These are phyloP conservation scores for Lichtheimia ramosa DNA, from an alignment of 371 early-diverging fungal genomes.

Conservation along the genomic window DNA sequence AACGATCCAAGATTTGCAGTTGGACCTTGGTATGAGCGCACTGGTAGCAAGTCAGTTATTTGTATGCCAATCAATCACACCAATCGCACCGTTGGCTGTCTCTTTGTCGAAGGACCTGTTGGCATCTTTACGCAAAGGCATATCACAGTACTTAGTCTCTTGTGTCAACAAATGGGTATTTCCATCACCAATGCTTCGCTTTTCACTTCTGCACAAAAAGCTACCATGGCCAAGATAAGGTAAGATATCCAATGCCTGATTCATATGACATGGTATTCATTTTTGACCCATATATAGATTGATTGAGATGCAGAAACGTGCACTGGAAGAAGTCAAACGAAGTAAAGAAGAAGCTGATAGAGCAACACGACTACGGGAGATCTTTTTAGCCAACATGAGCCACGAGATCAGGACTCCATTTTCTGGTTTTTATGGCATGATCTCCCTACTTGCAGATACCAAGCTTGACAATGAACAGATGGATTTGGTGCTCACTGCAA, in stretches of 20 bases:
- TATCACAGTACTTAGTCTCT: constrained; percentile 52
- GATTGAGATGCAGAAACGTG: constrained; percentile 50
- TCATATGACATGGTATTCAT: neutral
- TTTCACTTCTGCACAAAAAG: constrained; percentile 47
- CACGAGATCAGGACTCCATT: constrained; percentile 58
- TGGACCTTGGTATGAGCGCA: constrained; percentile 45
- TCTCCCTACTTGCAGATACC: constrained; percentile 56
- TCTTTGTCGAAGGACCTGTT: constrained; percentile 57
- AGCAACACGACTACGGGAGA: constrained; percentile 46
- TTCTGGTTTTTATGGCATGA: constrained; percentile 62
- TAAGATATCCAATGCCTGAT: no score
- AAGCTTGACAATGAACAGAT: constrained; percentile 52
- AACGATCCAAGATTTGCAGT: constrained; percentile 43
- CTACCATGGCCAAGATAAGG: constrained; percentile 39
- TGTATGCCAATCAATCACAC: constrained; percentile 60
- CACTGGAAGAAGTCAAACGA: constrained; percentile 39
- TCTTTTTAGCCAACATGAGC: constrained; percentile 63
- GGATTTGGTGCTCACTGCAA: constrained; percentile 60
- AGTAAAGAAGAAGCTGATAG: constrained; percentile 51
- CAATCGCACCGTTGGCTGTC: constrained; percentile 46
- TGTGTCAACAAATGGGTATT: constrained; percentile 63
- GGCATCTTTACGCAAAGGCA: constrained; percentile 58
- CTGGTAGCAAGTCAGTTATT: constrained; percentile 52
- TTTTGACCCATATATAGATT: constrained; percentile 18
- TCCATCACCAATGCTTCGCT: constrained; percentile 59